Evolutionary conservation across 2,329 filamentous ascomycete species (phyloP).

Genomic region (Lasiodiplodia sp.): DNA sequence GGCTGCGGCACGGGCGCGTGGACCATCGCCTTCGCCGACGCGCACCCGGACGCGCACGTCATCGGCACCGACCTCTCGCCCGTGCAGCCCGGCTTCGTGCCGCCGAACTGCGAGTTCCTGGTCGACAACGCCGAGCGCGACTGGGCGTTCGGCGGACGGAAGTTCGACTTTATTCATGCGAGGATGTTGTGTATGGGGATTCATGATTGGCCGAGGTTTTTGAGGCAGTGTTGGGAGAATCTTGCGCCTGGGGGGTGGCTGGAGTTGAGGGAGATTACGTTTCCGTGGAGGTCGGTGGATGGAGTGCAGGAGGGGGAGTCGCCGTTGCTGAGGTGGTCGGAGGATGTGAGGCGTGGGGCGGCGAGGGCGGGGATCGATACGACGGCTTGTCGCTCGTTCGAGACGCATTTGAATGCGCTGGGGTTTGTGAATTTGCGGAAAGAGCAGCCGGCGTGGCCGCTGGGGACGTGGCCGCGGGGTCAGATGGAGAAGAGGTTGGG

Average conservation of each 20-base stretch:
- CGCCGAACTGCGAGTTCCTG: constrained; percentile 32
- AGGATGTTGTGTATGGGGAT: constrained; percentile 59
- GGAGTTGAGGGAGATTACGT: constrained; percentile 51
- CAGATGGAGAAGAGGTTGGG: constrained; percentile 14
- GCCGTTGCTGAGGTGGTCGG: constrained; percentile 10
- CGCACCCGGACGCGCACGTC: constrained; percentile 49
- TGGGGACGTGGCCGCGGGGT: constrained; percentile 12
- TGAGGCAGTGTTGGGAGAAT: constrained; percentile 45
- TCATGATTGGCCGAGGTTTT: constrained; percentile 56
- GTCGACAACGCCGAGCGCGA: constrained; percentile 44
- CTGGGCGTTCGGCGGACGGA: constrained; percentile 57
- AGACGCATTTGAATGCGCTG: not conserved
- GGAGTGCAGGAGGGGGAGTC: not conserved
- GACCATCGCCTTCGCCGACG: constrained; percentile 35
- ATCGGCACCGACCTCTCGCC: constrained; percentile 58
- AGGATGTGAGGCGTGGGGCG: constrained; percentile 11
- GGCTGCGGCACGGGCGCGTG: constrained; percentile 35
- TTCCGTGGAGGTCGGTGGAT: constrained; percentile 25
- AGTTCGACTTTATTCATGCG: constrained; percentile 64
- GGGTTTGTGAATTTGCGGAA: constrained; percentile 10
- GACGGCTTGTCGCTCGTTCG: constrained; percentile 43
- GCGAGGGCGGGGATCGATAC: constrained; percentile 39
- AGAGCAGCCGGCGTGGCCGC: constrained; percentile 14
- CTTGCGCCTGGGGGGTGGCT: constrained; percentile 57
- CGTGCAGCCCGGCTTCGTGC: constrained; percentile 46